Evolutionary conservation across 2,329 filamentous ascomycete genomes (phyloP).

Genomic region (Ascochyta pisi): DNA sequence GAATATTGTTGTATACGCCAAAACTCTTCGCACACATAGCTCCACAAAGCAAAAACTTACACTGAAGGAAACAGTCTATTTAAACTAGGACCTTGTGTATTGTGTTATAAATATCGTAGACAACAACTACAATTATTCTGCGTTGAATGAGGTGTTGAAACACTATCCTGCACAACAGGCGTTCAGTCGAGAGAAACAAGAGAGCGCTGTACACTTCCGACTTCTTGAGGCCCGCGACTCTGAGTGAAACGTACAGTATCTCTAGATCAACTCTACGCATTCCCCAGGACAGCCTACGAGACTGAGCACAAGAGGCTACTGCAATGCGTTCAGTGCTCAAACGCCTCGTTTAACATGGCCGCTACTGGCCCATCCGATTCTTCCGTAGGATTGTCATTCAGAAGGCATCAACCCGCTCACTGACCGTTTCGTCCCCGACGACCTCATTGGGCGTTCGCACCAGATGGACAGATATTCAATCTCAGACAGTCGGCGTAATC

Average conservation of each 20-base stretch:
- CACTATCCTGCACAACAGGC: too few species aligned
- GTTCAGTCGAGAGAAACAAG: too few species aligned
- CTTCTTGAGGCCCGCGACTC: too few species aligned
- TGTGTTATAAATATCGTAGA: too few species aligned
- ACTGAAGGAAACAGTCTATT: too few species aligned
- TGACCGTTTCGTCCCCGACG: neutral
- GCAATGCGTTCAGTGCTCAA: conserved; percentile 5
- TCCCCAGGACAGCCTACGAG: conserved; percentile 11
- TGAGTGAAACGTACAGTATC: neutral
- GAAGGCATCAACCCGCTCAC: neutral
- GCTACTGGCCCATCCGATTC: neutral
- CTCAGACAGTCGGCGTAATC: neutral
- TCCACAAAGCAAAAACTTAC: too few species aligned
- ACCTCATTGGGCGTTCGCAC: neutral
- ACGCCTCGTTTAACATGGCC: conserved; percentile 9
- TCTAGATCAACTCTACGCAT: conserved; percentile 22
- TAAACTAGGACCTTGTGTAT: too few species aligned
- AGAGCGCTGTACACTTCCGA: too few species aligned
- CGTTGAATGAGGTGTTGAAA: too few species aligned
- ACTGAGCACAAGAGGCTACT: conserved; percentile 4
- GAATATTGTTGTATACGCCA: too few species aligned
- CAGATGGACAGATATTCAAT: neutral
- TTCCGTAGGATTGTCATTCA: neutral
- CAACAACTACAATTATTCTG: too few species aligned
- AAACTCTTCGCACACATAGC: too few species aligned